Evolutionary conservation across 2,329 filamentous ascomycete genomes (phyloP).

Genomic region (Penicillium sp.): DNA sequence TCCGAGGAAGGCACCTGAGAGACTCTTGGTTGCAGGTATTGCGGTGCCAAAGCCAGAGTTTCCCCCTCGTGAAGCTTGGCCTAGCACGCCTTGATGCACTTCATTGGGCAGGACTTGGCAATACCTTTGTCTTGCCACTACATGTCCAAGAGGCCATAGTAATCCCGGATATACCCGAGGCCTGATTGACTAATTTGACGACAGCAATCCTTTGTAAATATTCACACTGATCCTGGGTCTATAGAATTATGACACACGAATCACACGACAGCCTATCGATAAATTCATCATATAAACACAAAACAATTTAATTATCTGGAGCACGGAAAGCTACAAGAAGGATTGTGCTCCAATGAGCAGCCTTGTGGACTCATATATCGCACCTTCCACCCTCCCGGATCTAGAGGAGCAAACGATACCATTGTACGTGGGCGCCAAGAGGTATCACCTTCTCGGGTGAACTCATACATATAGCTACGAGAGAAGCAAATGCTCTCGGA

Average conservation of each 20-base stretch:
- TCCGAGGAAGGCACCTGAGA: slow-evolving; percentile 29
- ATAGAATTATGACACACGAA: neutral
- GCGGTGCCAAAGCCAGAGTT: slow-evolving; percentile 32
- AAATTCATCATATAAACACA: too few species aligned
- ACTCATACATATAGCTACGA: too few species aligned
- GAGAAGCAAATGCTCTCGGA: too few species aligned
- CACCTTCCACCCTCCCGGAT: too few species aligned
- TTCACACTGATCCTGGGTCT: neutral
- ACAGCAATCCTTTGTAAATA: neutral
- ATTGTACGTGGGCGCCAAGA: too few species aligned
- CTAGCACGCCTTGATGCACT: slow-evolving; percentile 34
- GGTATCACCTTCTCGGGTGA: too few species aligned
- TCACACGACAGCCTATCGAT: too few species aligned
- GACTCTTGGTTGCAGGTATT: slow-evolving; percentile 33
- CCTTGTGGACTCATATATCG: too few species aligned
- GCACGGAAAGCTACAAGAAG: too few species aligned
- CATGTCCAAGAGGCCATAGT: slow-evolving; percentile 26
- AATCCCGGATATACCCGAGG: neutral
- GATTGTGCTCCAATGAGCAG: too few species aligned
- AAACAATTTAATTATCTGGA: too few species aligned
- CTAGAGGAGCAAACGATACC: too few species aligned
- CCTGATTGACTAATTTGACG: neutral
- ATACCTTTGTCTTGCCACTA: slow-evolving; percentile 28
- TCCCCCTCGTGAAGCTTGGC: slow-evolving; percentile 33
- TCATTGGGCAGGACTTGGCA: slow-evolving; percentile 29